phyloP scores from a whole-genome alignment of 495 filamentous ascomycete species.

The Penicillium robsamsonii region DNA sequence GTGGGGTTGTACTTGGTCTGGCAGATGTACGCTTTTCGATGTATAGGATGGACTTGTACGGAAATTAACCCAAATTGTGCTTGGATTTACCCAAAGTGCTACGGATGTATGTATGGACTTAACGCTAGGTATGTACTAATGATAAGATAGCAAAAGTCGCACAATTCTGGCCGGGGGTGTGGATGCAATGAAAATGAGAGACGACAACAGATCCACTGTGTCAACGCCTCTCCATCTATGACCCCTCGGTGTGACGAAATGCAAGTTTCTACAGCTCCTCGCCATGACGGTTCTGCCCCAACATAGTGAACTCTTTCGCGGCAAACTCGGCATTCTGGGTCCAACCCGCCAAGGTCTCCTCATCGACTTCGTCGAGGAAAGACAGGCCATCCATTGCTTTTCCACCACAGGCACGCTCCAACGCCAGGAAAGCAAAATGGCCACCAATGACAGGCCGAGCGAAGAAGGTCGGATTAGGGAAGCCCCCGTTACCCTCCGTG shows the following conservation, averaged over 20 bases:
- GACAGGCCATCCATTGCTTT: constrained; percentile 60
- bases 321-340: constrained; percentile 25
- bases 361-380: constrained; percentile 55
- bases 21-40: neutral
- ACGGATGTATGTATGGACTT: neutral
- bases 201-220: neutral
- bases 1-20: neutral
- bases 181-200: neutral
- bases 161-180: neutral
- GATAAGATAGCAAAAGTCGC: constrained; percentile 2
- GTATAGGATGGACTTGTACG: neutral
- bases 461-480: constrained; percentile 68
- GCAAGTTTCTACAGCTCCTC: constrained; percentile 20
- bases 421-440: constrained; percentile 79
- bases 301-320: constrained; percentile 18
- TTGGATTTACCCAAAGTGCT: neutral
- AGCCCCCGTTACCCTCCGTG: constrained; percentile 67
- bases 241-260: neutral
- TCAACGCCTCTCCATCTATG: neutral
- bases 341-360: constrained; percentile 27
- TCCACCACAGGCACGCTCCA: constrained; percentile 73
- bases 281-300: constrained; percentile 14
- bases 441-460: constrained; percentile 84
- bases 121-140: constrained; percentile 12
- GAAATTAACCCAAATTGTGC: neutral